Percentiles rank a stretch among this genome's conserved stretches.
Evolutionary conservation across 768 basidiomycete species (phyloP).

Genomic region (Boletus patriciae): DNA sequence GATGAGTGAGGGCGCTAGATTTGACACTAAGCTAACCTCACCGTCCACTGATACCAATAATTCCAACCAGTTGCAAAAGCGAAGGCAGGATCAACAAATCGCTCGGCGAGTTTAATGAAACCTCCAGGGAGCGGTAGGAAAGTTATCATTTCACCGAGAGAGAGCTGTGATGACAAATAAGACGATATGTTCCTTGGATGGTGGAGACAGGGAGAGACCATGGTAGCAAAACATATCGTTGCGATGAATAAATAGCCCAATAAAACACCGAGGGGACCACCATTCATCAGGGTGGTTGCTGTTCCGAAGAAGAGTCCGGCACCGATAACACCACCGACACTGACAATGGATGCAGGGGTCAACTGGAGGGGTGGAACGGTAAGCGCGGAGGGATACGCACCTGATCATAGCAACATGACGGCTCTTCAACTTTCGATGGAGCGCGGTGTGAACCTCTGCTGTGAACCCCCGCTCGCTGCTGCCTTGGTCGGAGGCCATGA

Average conservation of each 20-base stretch:
- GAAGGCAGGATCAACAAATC: constrained; percentile 47
- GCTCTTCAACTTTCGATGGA: constrained; percentile 33
- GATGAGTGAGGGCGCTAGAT: constrained; percentile 5
- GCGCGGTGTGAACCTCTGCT: constrained; percentile 4
- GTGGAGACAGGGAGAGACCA: constrained; percentile 26
- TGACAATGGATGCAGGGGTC: constrained; percentile 21
- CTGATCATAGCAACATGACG: constrained; percentile 40
- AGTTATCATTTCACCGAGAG: constrained; percentile 47
- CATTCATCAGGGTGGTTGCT: constrained; percentile 36
- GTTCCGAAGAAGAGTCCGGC: constrained; percentile 40
- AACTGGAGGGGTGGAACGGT: too few relatives aligned
- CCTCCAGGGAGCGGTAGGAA: constrained; percentile 24
- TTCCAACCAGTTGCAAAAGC: constrained; percentile 47
- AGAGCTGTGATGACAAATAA: constrained; percentile 20
- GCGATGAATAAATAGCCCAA: constrained; percentile 42
- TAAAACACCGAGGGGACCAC: constrained; percentile 49
- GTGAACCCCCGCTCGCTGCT: not conserved
- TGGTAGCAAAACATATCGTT: constrained; percentile 39
- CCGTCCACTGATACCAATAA: constrained; percentile 43
- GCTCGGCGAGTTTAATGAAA: constrained; percentile 45
- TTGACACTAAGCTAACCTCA: not conserved
- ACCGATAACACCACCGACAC: constrained; percentile 43
- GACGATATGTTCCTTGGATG: not conserved
- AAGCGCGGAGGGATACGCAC: constrained; percentile 1
- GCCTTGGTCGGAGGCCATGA: not conserved